Percentiles rank a stretch among this genome's conserved stretches.
phyloP scores from a whole-genome alignment of 306 rosid genomes.

The Pterocarpus macrocarpus region DNA sequence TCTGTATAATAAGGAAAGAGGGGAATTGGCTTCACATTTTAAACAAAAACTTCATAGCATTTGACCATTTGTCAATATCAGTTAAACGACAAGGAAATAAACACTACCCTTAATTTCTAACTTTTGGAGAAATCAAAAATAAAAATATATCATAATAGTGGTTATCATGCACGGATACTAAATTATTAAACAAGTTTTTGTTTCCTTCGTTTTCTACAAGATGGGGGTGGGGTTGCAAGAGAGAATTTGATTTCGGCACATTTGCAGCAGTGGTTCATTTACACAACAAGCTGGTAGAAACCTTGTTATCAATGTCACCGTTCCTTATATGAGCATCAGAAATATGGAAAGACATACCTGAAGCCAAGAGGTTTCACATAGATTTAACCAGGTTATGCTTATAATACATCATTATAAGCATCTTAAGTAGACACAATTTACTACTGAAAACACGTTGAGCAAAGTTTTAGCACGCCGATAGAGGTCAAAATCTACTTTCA shows the following conservation, averaged over 20 bases:
- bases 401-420: not conserved
- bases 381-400: conserved; percentile 1
- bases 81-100: conserved; percentile 10
- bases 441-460: not conserved
- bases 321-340: too few species aligned
- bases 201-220: not conserved
- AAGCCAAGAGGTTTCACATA: conserved; percentile 16
- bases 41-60: not conserved
- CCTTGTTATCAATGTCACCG: too few species aligned
- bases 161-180: not conserved
- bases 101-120: not conserved
- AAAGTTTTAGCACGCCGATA: not conserved
- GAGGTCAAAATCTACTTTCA: conserved; percentile 20
- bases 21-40: conserved; percentile 9
- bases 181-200: conserved; percentile 1
- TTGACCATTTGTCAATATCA: not conserved
- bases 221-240: not conserved
- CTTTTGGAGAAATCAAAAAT: not conserved
- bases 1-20: conserved; percentile 59
- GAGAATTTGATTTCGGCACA: conserved; percentile 3
- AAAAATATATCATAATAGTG: not conserved
- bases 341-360: not conserved
- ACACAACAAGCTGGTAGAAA: not conserved
- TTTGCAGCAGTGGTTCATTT: conserved; percentile 4
- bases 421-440: conserved; percentile 1